These are phyloP conservation scores for Chlorella sp. DNA, from an alignment of 139 green algal genomes.

Conservation along the genomic window DNA sequence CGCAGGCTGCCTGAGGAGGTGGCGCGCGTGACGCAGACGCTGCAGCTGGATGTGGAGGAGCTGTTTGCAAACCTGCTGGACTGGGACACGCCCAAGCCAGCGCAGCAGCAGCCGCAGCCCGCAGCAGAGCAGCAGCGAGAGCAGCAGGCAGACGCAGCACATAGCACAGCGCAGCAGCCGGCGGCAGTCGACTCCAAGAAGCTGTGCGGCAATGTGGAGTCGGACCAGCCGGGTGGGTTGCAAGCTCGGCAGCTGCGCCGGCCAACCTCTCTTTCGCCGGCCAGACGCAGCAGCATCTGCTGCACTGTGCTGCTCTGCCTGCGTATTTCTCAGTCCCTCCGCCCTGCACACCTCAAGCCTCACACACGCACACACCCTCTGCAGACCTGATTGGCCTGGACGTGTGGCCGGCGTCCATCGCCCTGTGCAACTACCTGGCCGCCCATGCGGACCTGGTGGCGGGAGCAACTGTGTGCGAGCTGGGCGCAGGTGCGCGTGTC, in stretches of 20 bases:
- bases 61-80: slow-evolving; percentile 17
- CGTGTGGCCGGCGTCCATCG: slow-evolving; percentile 30
- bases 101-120: not conserved
- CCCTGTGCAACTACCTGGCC: slow-evolving; percentile 29
- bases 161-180: not conserved
- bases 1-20: slow-evolving; percentile 21
- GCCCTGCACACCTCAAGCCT: too few relatives aligned
- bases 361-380: too few relatives aligned
- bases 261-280: too few relatives aligned
- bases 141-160: not conserved
- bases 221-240: not conserved
- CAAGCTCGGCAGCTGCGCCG: too few relatives aligned
- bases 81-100: slow-evolving; percentile 14
- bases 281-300: too few relatives aligned
- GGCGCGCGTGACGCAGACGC: slow-evolving; percentile 26
- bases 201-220: slow-evolving; percentile 30
- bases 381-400: slow-evolving; percentile 35
- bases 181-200: not conserved
- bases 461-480: slow-evolving; percentile 6
- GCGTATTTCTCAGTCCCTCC: too few relatives aligned
- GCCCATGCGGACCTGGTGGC: not conserved
- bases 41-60: slow-evolving; percentile 36
- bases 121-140: not conserved
- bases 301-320: too few relatives aligned
- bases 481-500: slow-evolving; percentile 26